phyloP scores from a whole-genome alignment of 441 rosid species.

The Erysimum cheiri region DNA sequence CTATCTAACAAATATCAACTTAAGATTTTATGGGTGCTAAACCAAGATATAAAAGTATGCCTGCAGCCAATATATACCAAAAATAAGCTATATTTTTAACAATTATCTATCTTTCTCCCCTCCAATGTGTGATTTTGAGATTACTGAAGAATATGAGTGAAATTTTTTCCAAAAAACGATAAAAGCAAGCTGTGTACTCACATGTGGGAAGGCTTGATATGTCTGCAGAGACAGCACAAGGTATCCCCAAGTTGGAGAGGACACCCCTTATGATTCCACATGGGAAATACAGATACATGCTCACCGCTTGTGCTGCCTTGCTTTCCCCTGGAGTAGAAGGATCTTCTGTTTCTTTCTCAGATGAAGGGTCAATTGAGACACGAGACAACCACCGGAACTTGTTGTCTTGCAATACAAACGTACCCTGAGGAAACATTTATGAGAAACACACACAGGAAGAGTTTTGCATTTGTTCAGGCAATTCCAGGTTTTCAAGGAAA shows the following conservation, averaged over 20 bases:
- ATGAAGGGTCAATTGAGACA: slow-evolving; percentile 67
- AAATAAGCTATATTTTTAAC: not conserved
- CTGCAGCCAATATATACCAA: slow-evolving; percentile 1
- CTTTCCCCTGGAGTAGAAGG: slow-evolving; percentile 58
- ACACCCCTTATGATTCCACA: slow-evolving; percentile 98
- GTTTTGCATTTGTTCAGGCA: not conserved
- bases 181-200: slow-evolving; percentile 49
- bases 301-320: slow-evolving; percentile 74
- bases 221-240: slow-evolving; percentile 96
- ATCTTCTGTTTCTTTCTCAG: slow-evolving; percentile 64
- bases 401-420: slow-evolving; percentile 97
- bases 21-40: not conserved
- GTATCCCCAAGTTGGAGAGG: slow-evolving; percentile 94
- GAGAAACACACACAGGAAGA: slow-evolving; percentile 23
- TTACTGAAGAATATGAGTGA: not conserved
- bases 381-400: slow-evolving; percentile 87
- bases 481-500: not conserved
- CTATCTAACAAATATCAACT: not conserved
- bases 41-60: slow-evolving; percentile 2
- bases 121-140: not conserved
- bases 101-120: not conserved
- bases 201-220: slow-evolving; percentile 94
- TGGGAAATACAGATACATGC: slow-evolving; percentile 91
- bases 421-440: slow-evolving; percentile 68
- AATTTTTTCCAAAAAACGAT: not conserved